Evolutionary conservation across 2,329 filamentous ascomycete genomes (phyloP).

Genomic region (Xylaria sp.): DNA sequence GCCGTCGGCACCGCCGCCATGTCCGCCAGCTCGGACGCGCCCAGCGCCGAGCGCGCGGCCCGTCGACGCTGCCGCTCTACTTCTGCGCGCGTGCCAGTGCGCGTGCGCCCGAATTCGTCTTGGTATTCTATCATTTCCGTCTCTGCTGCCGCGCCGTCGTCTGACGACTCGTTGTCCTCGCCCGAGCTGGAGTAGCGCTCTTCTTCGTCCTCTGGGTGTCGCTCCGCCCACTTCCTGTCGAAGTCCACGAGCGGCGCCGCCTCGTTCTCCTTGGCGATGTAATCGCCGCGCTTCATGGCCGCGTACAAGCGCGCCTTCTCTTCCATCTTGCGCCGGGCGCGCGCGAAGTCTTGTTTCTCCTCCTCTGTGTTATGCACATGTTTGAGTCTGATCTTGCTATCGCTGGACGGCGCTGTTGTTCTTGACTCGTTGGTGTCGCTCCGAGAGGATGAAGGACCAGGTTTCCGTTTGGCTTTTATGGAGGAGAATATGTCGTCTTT

Average conservation of each 20-base stretch:
- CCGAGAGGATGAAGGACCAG: slow-evolving; percentile 52
- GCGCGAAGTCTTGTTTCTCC: slow-evolving; percentile 74
- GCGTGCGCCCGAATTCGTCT: slow-evolving; percentile 91
- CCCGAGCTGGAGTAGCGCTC: slow-evolving; percentile 55
- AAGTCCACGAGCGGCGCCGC: slow-evolving; percentile 85
- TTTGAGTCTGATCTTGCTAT: slow-evolving; percentile 56
- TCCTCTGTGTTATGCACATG: slow-evolving; percentile 67
- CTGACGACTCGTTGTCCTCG: slow-evolving; percentile 73
- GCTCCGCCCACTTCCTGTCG: slow-evolving; percentile 92
- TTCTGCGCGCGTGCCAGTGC: slow-evolving; percentile 77
- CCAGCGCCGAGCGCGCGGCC: slow-evolving; percentile 62
- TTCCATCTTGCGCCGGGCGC: slow-evolving; percentile 84
- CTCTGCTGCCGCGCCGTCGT: slow-evolving; percentile 50
- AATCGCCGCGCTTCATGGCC: slow-evolving; percentile 90
- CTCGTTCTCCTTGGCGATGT: slow-evolving; percentile 73
- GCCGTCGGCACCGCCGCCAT: slow-evolving; percentile 71
- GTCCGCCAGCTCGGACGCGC: slow-evolving; percentile 70
- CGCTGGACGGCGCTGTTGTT: slow-evolving; percentile 1
- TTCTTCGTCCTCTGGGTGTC: slow-evolving; percentile 62
- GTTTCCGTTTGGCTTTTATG: slow-evolving; percentile 56
- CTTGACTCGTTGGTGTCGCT: slow-evolving; percentile 52
- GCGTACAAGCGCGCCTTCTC: slow-evolving; percentile 90
- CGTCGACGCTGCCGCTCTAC: slow-evolving; percentile 71
- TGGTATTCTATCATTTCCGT: slow-evolving; percentile 82
- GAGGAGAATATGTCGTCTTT: slow-evolving; percentile 76